Evolutionary conservation across 257 asterid genomes (phyloP), one percentile per base, ranked within the genome.

Genomic region (Oldenlandia corymbosa): DNA sequence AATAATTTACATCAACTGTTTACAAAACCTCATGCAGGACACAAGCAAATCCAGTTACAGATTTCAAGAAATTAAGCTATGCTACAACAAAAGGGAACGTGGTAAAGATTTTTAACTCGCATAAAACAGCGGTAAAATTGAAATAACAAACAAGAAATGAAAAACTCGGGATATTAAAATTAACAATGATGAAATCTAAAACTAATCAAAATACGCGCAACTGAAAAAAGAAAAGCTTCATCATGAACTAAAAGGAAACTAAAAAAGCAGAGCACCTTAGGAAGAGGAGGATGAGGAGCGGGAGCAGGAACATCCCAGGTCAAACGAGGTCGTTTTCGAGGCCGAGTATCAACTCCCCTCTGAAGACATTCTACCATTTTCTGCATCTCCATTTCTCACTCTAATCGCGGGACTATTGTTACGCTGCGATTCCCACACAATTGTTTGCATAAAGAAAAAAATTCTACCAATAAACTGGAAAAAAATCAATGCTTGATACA

Each of bases 291-390:
- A 45, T 5, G 50, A 39, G 76, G 80, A 58, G 59, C 52, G 46
- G 72, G 66, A 18, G 95, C 86, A 18, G 83, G 78, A 54, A 73
- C 70, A 58, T 88, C 92, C 92, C 96, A 84, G 27, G 96, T 45
- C 68, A 89, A 80, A 70, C 91, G 91, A 65, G 86, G 95, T 42
- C 94, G 83, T 73, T 89, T 89, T 47, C 91, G 81, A 55, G 95
- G 95, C 47, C 87, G 78, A 54, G 81, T 83, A 64, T 89, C 95
- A 73, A 82, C 78, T 58, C 76, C 84, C 69, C 88, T 75, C 39
- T 78, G 81, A 68, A 78, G 80, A 58, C 81, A 81, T 68, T 84
- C 93, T 71, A 75, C 68, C 68, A 76, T 79, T 70, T 88, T 79
- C 60, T 85, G 96, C 41, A 85, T 82, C 75, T 82, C 90, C 96